Evolutionary conservation across 306 rosid species (phyloP).

Genomic region (Styphnolobium japonicum): DNA sequence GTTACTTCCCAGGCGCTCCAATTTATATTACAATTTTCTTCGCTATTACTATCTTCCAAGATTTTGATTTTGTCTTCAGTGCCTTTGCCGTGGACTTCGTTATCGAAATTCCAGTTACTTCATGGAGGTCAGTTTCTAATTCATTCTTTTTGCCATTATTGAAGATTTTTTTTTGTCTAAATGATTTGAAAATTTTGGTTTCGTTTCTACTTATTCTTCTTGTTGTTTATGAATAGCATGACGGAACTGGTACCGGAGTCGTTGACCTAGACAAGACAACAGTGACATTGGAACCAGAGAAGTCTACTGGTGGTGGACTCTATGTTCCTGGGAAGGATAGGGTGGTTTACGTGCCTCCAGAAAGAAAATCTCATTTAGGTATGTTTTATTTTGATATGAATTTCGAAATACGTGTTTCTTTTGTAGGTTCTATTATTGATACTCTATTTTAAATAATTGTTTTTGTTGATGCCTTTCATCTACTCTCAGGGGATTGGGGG

Average conservation of each 20-base stretch:
- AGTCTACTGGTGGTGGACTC: slow-evolving; percentile 51
- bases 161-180: background rate
- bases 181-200: background rate
- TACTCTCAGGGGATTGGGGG: too few species aligned
- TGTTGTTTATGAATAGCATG: slow-evolving; percentile 40
- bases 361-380: slow-evolving; percentile 80
- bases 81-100: background rate
- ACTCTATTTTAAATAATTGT: background rate
- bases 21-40: too few species aligned
- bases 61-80: background rate
- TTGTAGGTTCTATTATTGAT: background rate
- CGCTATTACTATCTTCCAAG: background rate
- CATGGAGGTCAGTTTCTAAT: slow-evolving; percentile 32
- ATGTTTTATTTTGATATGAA: slow-evolving; percentile 13
- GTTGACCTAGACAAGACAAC: slow-evolving; percentile 63
- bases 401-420: background rate
- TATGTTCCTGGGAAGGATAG: slow-evolving; percentile 81
- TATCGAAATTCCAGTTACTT: too few species aligned
- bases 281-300: slow-evolving; percentile 62
- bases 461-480: too few species aligned
- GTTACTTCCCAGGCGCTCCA: too few species aligned
- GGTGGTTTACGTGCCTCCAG: slow-evolving; percentile 59
- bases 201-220: too few species aligned
- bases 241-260: slow-evolving; percentile 33
- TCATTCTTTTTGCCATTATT: background rate